Evolutionary conservation across 164 flowering plant species (phyloP), one percentile per base, ranked within the genome.

Genomic region (Stephania cephalantha): DNA sequence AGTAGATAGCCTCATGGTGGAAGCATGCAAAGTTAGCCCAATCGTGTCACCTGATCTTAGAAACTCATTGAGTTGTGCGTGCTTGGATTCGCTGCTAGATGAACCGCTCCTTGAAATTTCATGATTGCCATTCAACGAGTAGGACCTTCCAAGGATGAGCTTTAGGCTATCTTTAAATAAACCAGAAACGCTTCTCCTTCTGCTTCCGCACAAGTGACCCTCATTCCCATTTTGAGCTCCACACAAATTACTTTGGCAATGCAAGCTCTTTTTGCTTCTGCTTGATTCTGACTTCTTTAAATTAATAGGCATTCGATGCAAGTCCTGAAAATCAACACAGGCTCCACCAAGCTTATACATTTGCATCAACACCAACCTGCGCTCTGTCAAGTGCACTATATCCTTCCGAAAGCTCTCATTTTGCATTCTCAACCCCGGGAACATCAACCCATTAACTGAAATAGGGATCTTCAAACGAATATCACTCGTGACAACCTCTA

Each of bases 11-110:
- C 86, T 88, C 78, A 86, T 69, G 8, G 78, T 85, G 11, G 88
- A 79, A 29, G 97, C 97, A 72, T 78, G 84, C 42, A 95, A 78
- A 7, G 87, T 83, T 72, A 95, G 81, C 72, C 91, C 91, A 42
- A 91, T 80, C 1, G 86, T 80, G 75, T 88, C 91, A 65, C 94
- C 89, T 6, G 90, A 82, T 29, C 76, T 81, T 31, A 95, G 80
- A 85, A 95, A 92, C 69, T 91, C 90, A 46, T 82, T 81, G 76
- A 95, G 92, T 68, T 81, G 91, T 1, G 84, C 87, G 73, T 87
- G 85, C 82, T 89, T 94, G 71, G 29, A 88, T 79, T 84, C 93
- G 75, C 82, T 79, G 76, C 83, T 85, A 4, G 89, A 84, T 72
- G 86, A 74, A 78, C 85, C 82, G 73, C 79, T 85, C 77, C 74